Conservation (phyloP, 805 yeast species). For the Suhomyces emberorum region DNA sequence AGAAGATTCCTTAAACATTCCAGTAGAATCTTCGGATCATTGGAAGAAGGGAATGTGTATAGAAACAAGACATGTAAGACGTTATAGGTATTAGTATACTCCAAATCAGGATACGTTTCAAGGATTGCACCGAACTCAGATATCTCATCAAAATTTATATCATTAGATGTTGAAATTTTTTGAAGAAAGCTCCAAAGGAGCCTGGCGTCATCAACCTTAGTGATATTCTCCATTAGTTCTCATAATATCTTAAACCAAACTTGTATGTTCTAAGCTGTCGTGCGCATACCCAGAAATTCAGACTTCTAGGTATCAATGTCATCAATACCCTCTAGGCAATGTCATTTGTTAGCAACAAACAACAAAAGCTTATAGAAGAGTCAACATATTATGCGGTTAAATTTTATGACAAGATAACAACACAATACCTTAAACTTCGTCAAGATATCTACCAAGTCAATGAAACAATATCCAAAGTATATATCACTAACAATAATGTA, state of each 20-base stretch:
- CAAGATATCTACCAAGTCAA: constrained; percentile 25
- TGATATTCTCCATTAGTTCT: too few relatives aligned
- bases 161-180: too few relatives aligned
- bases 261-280: too few relatives aligned
- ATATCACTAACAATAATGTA: constrained; percentile 7
- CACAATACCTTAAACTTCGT: constrained; percentile 32
- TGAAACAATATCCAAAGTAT: constrained; percentile 11
- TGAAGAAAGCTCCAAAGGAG: background rate
- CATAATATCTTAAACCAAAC: too few relatives aligned
- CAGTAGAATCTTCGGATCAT: background rate
- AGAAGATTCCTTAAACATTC: background rate
- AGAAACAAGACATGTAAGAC: background rate
- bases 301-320: background rate
- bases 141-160: too few relatives aligned
- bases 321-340: constrained; percentile 11
- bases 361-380: constrained; percentile 32
- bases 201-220: background rate
- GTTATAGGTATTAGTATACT: constrained; percentile 1
- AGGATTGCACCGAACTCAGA: constrained; percentile 42
- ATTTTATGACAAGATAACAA: constrained; percentile 30
- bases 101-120: constrained; percentile 1
- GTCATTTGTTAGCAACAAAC: constrained; percentile 29
- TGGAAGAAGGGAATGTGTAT: constrained; percentile 1
- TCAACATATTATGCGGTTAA: constrained; percentile 26
- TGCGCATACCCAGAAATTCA: too few relatives aligned